phyloP scores from a whole-genome alignment of 805 yeast species.

The Cyberlindnera misumaiensis region DNA sequence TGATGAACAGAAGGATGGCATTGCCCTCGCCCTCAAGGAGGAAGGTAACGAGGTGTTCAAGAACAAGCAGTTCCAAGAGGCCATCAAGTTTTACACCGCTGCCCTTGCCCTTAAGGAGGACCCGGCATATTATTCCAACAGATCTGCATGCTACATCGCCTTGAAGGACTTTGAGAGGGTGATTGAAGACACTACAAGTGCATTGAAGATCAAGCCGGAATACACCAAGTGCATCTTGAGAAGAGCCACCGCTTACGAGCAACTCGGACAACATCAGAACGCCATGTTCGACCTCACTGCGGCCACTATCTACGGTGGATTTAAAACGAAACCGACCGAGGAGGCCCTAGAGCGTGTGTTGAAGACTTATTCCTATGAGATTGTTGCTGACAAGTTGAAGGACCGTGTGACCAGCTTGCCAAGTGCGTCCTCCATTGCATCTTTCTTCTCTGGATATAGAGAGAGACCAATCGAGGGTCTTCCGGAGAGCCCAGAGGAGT shows the following conservation, averaged over 20 bases:
- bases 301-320: slow-evolving; percentile 77
- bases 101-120: slow-evolving; percentile 75
- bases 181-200: slow-evolving; percentile 79
- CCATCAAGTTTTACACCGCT: slow-evolving; percentile 69
- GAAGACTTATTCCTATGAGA: slow-evolving; percentile 68
- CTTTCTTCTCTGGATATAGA: slow-evolving; percentile 85
- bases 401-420: slow-evolving; percentile 44
- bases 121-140: slow-evolving; percentile 87
- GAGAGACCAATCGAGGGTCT: slow-evolving; percentile 43
- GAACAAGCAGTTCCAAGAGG: slow-evolving; percentile 60
- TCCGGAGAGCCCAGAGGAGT: slow-evolving; percentile 16
- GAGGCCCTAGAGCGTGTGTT: slow-evolving; percentile 80
- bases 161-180: slow-evolving; percentile 76
- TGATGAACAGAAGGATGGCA: slow-evolving; percentile 46
- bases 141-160: slow-evolving; percentile 93
- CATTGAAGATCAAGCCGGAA: slow-evolving; percentile 80
- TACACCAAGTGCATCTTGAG: slow-evolving; percentile 88
- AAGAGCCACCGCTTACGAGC: slow-evolving; percentile 89
- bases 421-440: slow-evolving; percentile 73
- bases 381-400: slow-evolving; percentile 55
- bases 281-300: slow-evolving; percentile 92
- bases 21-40: slow-evolving; percentile 76
- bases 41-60: slow-evolving; percentile 83
- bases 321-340: slow-evolving; percentile 71
- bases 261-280: slow-evolving; percentile 67